Base-by-base conservation (phyloP, 1,284 basidiomycete species). In the Rhodotorula glutinis region DNA sequence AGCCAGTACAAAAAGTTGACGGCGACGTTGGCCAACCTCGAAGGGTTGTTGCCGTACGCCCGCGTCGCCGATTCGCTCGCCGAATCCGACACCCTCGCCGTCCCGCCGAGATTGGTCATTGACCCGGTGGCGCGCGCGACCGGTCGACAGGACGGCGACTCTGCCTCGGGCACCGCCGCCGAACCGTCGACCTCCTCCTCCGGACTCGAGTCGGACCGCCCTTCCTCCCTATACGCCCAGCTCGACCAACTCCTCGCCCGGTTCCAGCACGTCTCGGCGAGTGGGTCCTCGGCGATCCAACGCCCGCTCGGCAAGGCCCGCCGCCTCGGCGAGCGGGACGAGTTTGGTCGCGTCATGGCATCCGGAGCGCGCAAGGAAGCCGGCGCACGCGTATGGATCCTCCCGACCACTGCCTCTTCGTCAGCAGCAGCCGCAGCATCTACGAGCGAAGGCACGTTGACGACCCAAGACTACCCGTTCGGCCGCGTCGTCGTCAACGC, bases 361-460 rank as follows among this genome's bases (percentile, higher is more conserved):
- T 77, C 88, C 51, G 92, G 93, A 33, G 85, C 86, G 79, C 85
- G 92, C 74, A 96, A 96, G 80, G 90, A 90, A 65, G 89, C 88
- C 74, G 82, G 87, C 2, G 91, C 92, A 29, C 84, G 92, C 56
- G 92, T 94, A 3, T 98, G 95, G 94, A 87, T 97, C 80, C n/a
- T 51, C 25, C 49, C 49, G 49, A 27, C 49, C 9, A n/a, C n/a
- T n/a, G n/a, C n/a, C n/a, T n/a, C n/a, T n/a, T n/a, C n/a, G n/a
- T 49, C 25, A 13, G 47, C 23, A 23, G 47, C 47, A n/a, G 4
- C 46, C 21, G 23, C 23, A 19, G 47, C 47, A 0, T 13, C 25
- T 11, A 21, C 47, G 47, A 49, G 4, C n/a, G n/a, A 9, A 4
- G n/a, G n/a, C n/a, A 21, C 8, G 23, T 13, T 13, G 8, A n/a